phyloP scores from a whole-genome alignment of 1,139 yeast species.

The Yarrowia galli region DNA sequence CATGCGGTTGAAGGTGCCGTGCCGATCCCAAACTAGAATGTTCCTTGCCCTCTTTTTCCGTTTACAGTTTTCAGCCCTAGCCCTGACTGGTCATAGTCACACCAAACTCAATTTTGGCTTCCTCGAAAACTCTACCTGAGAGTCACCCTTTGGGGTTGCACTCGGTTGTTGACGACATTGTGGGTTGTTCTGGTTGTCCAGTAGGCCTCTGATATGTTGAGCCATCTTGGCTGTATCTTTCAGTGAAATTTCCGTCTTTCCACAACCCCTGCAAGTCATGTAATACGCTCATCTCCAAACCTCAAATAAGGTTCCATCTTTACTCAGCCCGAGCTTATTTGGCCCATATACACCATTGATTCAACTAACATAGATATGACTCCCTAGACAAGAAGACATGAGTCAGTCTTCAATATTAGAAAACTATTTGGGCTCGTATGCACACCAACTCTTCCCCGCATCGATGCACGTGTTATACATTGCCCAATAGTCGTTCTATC shows the following conservation, averaged over 20 bases:
- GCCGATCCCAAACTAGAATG: background rate
- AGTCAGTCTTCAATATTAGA: background rate
- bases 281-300: no score
- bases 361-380: background rate
- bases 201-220: no score
- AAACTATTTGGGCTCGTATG: background rate
- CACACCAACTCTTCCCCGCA: background rate
- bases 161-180: background rate
- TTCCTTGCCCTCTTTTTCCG: constrained; percentile 20
- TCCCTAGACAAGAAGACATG: background rate
- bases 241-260: background rate
- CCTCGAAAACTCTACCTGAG: background rate
- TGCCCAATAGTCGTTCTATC: background rate
- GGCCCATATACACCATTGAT: background rate
- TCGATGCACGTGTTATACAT: background rate
- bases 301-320: background rate
- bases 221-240: no score
- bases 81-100: constrained; percentile 39
- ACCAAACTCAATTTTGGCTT: constrained; percentile 9
- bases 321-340: constrained; percentile 18
- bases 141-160: background rate
- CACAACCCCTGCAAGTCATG: no score
- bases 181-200: background rate
- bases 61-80: constrained; percentile 1
- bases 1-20: constrained; percentile 37